Conservation (phyloP, 2,329 filamentous ascomycete genomes). For the Verticillium nonalfalfae region DNA sequence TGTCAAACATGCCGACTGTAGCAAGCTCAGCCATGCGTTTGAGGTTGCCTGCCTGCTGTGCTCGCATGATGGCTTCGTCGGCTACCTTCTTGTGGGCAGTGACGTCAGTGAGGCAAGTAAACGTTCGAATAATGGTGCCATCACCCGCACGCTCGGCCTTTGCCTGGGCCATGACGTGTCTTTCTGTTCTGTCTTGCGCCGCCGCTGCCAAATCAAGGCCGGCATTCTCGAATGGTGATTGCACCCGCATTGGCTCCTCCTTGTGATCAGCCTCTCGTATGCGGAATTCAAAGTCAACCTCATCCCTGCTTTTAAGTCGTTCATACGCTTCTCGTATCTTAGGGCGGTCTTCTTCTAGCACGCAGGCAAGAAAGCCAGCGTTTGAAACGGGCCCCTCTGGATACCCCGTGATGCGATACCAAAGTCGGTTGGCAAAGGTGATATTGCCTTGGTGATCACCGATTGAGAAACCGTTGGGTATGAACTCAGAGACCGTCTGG, state of each 20-base stretch:
- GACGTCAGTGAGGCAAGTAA: conserved; percentile 45
- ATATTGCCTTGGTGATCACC: conserved; percentile 58
- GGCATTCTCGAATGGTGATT: conserved; percentile 5
- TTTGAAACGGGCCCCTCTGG: conserved; percentile 23
- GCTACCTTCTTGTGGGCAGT: conserved; percentile 42
- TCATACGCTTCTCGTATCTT: conserved; percentile 34
- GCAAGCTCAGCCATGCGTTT: conserved; percentile 48
- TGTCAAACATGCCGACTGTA: conserved; percentile 49
- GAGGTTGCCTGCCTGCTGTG: conserved; percentile 45
- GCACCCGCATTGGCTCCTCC: background rate
- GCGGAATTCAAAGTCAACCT: conserved; percentile 41
- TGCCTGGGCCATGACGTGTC: conserved; percentile 39
- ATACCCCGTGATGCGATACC: conserved; percentile 44
- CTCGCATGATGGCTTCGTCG: conserved; percentile 40
- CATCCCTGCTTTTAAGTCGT: conserved; percentile 27
- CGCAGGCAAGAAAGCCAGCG: conserved; percentile 33
- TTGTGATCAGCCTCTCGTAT: conserved; percentile 17
- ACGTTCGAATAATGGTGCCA: conserved; percentile 35
- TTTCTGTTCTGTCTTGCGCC: conserved; percentile 20
- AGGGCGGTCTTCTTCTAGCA: conserved; percentile 38
- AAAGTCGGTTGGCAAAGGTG: conserved; percentile 66
- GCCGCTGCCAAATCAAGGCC: conserved; percentile 14
- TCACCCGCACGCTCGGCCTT: conserved; percentile 37
- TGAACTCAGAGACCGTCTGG: conserved; percentile 64
- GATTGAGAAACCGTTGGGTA: conserved; percentile 70